Percentiles rank a stretch among this genome's conserved stretches.
Conservation (phyloP, 164 flowering plant species). For the Nymphaea thermarum region DNA sequence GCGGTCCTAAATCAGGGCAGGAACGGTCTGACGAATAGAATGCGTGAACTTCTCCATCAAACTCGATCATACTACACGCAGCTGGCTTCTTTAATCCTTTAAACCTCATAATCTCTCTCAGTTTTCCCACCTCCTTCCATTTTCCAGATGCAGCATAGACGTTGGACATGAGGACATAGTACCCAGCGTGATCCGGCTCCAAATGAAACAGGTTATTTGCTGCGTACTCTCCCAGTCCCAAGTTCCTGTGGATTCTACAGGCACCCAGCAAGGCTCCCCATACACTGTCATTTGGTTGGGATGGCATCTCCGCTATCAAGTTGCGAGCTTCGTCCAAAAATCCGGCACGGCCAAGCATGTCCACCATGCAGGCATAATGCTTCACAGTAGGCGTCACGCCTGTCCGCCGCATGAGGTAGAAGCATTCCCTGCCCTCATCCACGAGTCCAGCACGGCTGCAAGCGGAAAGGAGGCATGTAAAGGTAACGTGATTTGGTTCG, state of each 20-base stretch:
- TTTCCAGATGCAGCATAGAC: constrained; percentile 29
- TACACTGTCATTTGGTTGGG: constrained; percentile 22
- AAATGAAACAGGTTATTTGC: constrained; percentile 26
- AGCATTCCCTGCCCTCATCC: constrained; percentile 29
- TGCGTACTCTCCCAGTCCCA: constrained; percentile 25
- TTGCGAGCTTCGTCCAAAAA: constrained; percentile 21
- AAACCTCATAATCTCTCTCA: constrained; percentile 23
- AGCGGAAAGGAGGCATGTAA: constrained; percentile 28
- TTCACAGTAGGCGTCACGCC: not conserved
- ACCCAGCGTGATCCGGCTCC: constrained; percentile 30
- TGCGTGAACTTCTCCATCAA: constrained; percentile 28
- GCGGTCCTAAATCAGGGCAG: constrained; percentile 16
- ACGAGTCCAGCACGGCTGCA: constrained; percentile 44
- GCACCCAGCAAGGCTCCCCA: constrained; percentile 47
- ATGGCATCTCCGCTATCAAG: constrained; percentile 28
- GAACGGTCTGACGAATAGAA: constrained; percentile 28
- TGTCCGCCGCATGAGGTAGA: constrained; percentile 15
- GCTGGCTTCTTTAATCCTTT: constrained; percentile 32
- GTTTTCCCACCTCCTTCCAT: constrained; percentile 30
- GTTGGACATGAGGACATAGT: constrained; percentile 37
- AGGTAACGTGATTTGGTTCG: constrained; percentile 32
- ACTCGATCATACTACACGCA: constrained; percentile 31
- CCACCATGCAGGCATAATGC: constrained; percentile 40
- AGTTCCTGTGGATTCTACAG: constrained; percentile 34
- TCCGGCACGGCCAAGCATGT: constrained; percentile 39